Base-by-base conservation (phyloP, 2,329 filamentous ascomycete genomes). In the Ophidiomyces ophidiicola region DNA sequence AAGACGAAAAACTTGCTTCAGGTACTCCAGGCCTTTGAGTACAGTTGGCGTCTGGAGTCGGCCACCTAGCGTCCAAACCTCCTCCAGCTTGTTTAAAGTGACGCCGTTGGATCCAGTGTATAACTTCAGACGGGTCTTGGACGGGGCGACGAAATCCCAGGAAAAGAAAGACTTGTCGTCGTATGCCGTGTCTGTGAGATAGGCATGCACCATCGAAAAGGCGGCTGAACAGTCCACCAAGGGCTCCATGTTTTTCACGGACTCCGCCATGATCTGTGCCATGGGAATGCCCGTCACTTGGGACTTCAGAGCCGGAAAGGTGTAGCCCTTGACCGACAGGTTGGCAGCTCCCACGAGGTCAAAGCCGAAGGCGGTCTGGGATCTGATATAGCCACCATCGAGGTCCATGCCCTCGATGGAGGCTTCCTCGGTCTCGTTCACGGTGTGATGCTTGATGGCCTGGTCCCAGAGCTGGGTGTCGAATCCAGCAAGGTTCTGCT, bases 51-150 rank as follows among this genome's bases (percentile, higher is more conserved):
- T 43, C 7, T 5, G 23, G 2, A 50, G 29, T 21, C 30, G 33
- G 6, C 47, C 47, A 1, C 44, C 50, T 6, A 52, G 43, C 12
- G 50, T 50, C 48, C 48, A 52, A 11, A 46, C 26, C 6, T 45
- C 42, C 12, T 39, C 26, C 12, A 47, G 29, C 14, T 42, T 43
- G 5, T 20, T 44, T 3, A 42, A 21, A 2, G 38, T 32, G n/a
- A 52, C 49, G 8, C 46, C 42, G 4, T 39, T 35, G 7, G 44
- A 41, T 10, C 28, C 26, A 2, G 46, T 14, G 24, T 52, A 52
- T 4, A 52, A 31, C 28, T 52, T 52, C 28, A 52, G 41, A 4
- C 50, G 41, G 8, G 46, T 46, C 15, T 35, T 17, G 1, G 38
- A 21, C 4, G 44, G 49, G 10, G 42, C 33, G 0, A 50, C 32